Evolutionary conservation across 2,329 filamentous ascomycete genomes (phyloP), one percentile per base, ranked within the genome.

Genomic region (Trichoderma guizhouense): DNA sequence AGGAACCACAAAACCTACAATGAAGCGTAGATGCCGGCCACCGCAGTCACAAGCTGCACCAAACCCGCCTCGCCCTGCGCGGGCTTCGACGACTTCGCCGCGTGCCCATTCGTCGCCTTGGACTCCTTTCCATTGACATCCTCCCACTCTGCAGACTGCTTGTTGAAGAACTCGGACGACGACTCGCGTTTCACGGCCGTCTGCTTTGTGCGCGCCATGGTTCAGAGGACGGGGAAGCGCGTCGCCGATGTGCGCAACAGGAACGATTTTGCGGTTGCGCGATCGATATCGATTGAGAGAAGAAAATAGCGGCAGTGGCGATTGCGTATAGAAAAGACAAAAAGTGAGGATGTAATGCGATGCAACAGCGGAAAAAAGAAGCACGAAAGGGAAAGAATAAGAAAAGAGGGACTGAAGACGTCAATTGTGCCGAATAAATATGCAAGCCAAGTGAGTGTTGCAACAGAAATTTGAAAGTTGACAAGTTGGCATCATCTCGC

Each of bases 11-110:
- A 69, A 34, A 83, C 88, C 79, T 88, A 98, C 95, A 99, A 99
- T 43, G 95, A 97, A 43, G 92, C 94, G 81, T 99, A 99, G 77
- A 99, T 99, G 72, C 96, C 96, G 7, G 90, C 91, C n/a, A 98
- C 94, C 75, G 95, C 95, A 73, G 97, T 89, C 63, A 95, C 83
- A 71, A 98, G 88, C 81, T 97, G 92, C 77, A 92, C 79, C 34
- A 93, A 80, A 5, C 93, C 92, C 9, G 91, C 87, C 32, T 89
- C 87, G 69, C 83, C 78, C 75, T 81, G 75, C 74, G 72, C 75
- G 39, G 30, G 73, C 73, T 73, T 78, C 71, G 69, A 74, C 39
- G 76, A 74, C 39, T 43, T 43, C 73, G 75, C 76, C 70, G 65
- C 79, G 21, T 76, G 80, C 18, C 76, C 77, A 64, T 77, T 78